Conservation (phyloP, 805 yeast species). For the Candida endomychidarum region DNA sequence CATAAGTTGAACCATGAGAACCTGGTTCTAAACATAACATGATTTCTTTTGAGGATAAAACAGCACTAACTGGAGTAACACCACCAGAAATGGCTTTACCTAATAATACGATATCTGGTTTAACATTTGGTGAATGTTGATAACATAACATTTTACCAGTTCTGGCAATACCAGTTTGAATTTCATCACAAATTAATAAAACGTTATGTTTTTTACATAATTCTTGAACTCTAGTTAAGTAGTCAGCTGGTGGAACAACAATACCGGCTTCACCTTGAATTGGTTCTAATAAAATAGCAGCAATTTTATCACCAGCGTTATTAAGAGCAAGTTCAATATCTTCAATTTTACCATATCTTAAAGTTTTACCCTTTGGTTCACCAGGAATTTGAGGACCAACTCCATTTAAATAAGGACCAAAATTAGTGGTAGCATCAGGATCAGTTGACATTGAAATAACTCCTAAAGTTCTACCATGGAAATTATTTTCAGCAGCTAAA, state of each 20-base stretch:
- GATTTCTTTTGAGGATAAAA: constrained; percentile 83
- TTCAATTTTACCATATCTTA: constrained; percentile 82
- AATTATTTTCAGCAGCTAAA: constrained; percentile 83
- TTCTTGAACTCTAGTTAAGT: constrained; percentile 67
- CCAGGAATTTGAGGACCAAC: constrained; percentile 87
- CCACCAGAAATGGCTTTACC: constrained; percentile 98
- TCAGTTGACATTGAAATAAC: constrained; percentile 96
- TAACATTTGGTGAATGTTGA: constrained; percentile 75
- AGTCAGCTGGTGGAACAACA: constrained; percentile 85
- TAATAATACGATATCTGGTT: constrained; percentile 85
- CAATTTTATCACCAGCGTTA: constrained; percentile 83
- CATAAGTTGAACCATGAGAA: constrained; percentile 96
- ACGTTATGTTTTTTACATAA: constrained; percentile 83
- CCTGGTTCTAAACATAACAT: constrained; percentile 92
- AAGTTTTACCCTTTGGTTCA: constrained; percentile 52
- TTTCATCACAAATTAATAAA: constrained; percentile 90
- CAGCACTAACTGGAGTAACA: constrained; percentile 88
- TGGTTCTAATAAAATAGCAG: constrained; percentile 91
- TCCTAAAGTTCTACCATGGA: constrained; percentile 96
- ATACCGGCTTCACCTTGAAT: constrained; percentile 99
- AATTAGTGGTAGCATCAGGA: constrained; percentile 83
- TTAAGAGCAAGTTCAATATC: constrained; percentile 82
- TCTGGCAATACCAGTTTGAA: constrained; percentile 97
- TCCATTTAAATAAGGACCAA: constrained; percentile 85
- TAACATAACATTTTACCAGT: constrained; percentile 92